These are phyloP conservation scores for Leccinum uliginosum DNA, from an alignment of 768 basidiomycete species.

Conservation along the genomic window DNA sequence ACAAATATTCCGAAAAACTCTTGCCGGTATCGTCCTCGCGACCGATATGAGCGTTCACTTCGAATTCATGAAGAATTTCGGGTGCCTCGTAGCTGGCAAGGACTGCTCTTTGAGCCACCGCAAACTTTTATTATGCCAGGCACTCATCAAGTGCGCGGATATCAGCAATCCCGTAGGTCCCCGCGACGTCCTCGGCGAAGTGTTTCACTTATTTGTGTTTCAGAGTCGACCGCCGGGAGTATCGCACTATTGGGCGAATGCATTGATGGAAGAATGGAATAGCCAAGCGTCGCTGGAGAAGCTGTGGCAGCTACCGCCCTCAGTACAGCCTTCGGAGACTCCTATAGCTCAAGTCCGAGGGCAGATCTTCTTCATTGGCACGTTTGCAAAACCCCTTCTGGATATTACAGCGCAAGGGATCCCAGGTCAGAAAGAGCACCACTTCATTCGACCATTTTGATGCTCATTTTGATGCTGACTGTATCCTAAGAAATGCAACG, in stretches of 20 bases:
- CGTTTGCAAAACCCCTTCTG: conserved; percentile 81
- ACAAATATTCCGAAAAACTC: conserved; percentile 58
- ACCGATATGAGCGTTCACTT: conserved; percentile 95
- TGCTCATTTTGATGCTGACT: conserved; percentile 16
- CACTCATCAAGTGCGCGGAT: conserved; percentile 94
- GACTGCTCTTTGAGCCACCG: conserved; percentile 40
- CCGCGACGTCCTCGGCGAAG: background rate
- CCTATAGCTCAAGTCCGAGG: conserved; percentile 67
- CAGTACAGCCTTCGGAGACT: conserved; percentile 44
- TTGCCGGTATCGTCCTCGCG: conserved; percentile 80
- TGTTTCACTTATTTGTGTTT: conserved; percentile 4
- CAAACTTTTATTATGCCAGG: conserved; percentile 78
- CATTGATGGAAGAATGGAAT: conserved; percentile 86
- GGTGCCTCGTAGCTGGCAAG: conserved; percentile 41
- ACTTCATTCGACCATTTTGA: background rate
- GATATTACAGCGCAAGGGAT: conserved; percentile 68
- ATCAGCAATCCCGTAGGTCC: conserved; percentile 92
- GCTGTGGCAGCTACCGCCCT: conserved; percentile 63
- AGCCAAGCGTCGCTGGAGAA: conserved; percentile 85
- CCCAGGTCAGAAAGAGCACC: conserved; percentile 49
- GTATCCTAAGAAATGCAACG: conserved; percentile 52
- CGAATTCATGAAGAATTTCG: conserved; percentile 73
- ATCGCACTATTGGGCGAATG: conserved; percentile 88
- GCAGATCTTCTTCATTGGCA: conserved; percentile 86
- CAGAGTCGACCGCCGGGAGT: conserved; percentile 92